These are phyloP conservation scores for Fusarium oligoseptatum DNA, from an alignment of 2,329 filamentous ascomycete genomes.

Conservation along the genomic window DNA sequence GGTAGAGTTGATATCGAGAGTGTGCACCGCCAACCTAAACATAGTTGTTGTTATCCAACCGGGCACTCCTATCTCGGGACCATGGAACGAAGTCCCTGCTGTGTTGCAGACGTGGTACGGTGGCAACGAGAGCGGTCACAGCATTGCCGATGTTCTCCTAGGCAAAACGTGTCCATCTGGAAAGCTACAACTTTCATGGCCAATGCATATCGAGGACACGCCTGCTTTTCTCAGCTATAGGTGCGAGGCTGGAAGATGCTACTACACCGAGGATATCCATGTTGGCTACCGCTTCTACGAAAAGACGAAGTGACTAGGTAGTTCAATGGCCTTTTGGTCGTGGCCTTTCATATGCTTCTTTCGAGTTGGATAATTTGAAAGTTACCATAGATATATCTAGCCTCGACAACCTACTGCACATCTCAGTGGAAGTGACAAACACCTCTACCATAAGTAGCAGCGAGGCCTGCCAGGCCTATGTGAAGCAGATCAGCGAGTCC, in stretches of 20 bases:
- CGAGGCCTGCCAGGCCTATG: slow-evolving; percentile 54
- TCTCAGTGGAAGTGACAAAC: slow-evolving; percentile 69
- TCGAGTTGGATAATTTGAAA: slow-evolving; percentile 63
- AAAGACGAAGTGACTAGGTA: slow-evolving; percentile 76
- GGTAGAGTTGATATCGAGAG: slow-evolving; percentile 76
- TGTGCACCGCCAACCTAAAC: slow-evolving; percentile 75
- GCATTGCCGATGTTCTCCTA: slow-evolving; percentile 83
- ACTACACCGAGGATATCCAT: slow-evolving; percentile 86
- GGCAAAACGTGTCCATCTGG: slow-evolving; percentile 80
- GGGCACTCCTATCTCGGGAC: slow-evolving; percentile 80
- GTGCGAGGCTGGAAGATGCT: slow-evolving; percentile 75
- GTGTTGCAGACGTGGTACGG: slow-evolving; percentile 86
- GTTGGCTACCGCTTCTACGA: slow-evolving; percentile 87
- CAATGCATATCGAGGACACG: slow-evolving; percentile 75
- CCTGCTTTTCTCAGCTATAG: slow-evolving; percentile 82
- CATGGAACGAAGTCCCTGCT: slow-evolving; percentile 71
- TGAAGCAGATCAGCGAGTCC: slow-evolving; percentile 67
- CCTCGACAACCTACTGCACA: too few species aligned
- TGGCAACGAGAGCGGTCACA: slow-evolving; percentile 87
- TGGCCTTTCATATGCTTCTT: slow-evolving; percentile 82
- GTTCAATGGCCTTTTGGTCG: slow-evolving; percentile 74
- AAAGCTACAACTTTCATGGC: slow-evolving; percentile 82
- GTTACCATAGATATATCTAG: slow-evolving; percentile 63
- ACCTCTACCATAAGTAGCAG: slow-evolving; percentile 44
- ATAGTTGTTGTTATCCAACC: slow-evolving; percentile 82